Conservation (phyloP, 1,139 yeast species). For the Hemisphaericaspora xylanilytica region DNA sequence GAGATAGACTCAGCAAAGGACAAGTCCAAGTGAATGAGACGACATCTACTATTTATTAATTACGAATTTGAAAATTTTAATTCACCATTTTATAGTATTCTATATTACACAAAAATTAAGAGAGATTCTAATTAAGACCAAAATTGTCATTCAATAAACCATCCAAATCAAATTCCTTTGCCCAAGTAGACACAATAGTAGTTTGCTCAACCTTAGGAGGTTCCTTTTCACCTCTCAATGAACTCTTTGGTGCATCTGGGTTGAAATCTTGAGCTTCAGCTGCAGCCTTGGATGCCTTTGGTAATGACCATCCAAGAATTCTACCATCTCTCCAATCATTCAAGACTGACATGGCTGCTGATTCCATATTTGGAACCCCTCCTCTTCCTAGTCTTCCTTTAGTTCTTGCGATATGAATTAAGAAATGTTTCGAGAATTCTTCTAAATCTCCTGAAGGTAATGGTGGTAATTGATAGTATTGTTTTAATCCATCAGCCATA, state of each 20-base stretch:
- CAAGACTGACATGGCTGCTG: conserved; percentile 81
- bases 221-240: conserved; percentile 46
- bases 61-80: too few species aligned
- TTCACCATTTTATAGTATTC: conserved; percentile 1
- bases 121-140: conserved; percentile 18
- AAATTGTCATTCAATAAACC: conserved; percentile 57
- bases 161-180: conserved; percentile 90
- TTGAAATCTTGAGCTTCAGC: conserved; percentile 24
- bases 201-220: conserved; percentile 67
- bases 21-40: too few species aligned
- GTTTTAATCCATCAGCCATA: conserved; percentile 73
- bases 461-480: conserved; percentile 79
- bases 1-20: conserved; percentile 6
- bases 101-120: neutral
- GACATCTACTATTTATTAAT: too few species aligned
- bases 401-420: conserved; percentile 89
- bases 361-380: conserved; percentile 84
- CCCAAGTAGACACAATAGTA: conserved; percentile 85
- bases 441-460: conserved; percentile 62
- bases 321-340: conserved; percentile 98
- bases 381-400: conserved; percentile 92
- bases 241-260: conserved; percentile 39
- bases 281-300: conserved; percentile 62
- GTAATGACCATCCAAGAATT: conserved; percentile 85
- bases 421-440: conserved; percentile 74